Evolutionary conservation across 2,329 filamentous ascomycete genomes (phyloP).

Genomic region (Alternaria incomplexa): DNA sequence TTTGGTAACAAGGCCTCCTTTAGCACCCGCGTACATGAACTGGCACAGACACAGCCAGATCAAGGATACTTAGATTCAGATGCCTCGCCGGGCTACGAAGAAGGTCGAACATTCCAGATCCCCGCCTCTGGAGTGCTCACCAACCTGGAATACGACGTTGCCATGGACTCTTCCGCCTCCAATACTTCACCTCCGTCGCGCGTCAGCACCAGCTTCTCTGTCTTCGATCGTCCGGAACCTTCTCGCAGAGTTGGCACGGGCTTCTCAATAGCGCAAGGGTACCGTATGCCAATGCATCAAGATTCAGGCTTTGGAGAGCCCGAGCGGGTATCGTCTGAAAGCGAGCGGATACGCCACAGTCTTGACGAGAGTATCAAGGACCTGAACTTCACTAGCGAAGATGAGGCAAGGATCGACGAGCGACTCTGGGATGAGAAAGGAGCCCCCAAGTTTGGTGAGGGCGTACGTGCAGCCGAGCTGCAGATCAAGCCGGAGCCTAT

Average conservation of each 20-base stretch:
- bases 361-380: slow-evolving; percentile 33
- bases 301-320: slow-evolving; percentile 44
- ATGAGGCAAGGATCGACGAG: slow-evolving; percentile 31
- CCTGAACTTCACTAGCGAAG: slow-evolving; percentile 10
- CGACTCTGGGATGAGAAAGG: slow-evolving; percentile 35
- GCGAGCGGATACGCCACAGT: slow-evolving; percentile 32
- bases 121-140: slow-evolving; percentile 31
- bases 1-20: slow-evolving; percentile 40
- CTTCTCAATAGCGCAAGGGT: slow-evolving; percentile 29
- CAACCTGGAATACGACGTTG: slow-evolving; percentile 41
- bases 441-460: slow-evolving; percentile 23
- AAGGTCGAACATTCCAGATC: slow-evolving; percentile 20
- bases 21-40: slow-evolving; percentile 42
- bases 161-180: slow-evolving; percentile 34
- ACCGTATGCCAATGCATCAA: slow-evolving; percentile 41
- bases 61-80: slow-evolving; percentile 1
- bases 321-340: slow-evolving; percentile 27
- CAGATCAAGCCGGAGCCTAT: slow-evolving; percentile 16
- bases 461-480: slow-evolving; percentile 20
- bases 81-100: slow-evolving; percentile 10
- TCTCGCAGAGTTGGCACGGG: slow-evolving; percentile 21
- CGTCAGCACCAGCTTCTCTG: slow-evolving; percentile 34
- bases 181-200: slow-evolving; percentile 33
- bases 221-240: slow-evolving; percentile 27
- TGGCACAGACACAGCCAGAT: slow-evolving; percentile 23